Conservation (phyloP, 768 basidiomycete species). For the Mrakia hoshinonis region DNA sequence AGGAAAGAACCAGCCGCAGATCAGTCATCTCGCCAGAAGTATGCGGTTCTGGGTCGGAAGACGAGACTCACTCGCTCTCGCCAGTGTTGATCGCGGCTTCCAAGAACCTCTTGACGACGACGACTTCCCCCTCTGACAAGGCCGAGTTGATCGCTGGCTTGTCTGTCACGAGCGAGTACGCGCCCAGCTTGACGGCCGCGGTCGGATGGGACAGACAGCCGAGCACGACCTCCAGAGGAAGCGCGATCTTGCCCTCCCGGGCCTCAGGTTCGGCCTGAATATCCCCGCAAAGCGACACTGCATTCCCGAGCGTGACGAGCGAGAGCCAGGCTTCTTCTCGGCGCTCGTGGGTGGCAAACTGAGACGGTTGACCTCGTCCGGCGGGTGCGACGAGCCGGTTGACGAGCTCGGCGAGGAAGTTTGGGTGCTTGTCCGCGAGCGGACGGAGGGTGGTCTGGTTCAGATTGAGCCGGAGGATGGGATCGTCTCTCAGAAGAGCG, state of each 20-base stretch:
- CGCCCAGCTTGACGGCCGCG: slow-evolving; percentile 19
- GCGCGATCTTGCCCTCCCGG: background rate
- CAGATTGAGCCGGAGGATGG: slow-evolving; percentile 5
- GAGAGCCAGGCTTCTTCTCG: slow-evolving; percentile 18
- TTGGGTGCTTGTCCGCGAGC: slow-evolving; percentile 2
- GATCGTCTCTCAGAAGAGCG: background rate
- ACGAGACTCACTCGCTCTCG: slow-evolving; percentile 21
- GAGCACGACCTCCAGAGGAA: background rate
- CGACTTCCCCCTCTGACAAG: slow-evolving; percentile 3
- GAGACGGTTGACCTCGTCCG: background rate
- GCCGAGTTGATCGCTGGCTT: slow-evolving; percentile 9
- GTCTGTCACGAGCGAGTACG: slow-evolving; percentile 21
- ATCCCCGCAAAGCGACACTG: slow-evolving; percentile 1
- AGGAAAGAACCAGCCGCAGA: background rate
- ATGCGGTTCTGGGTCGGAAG: background rate
- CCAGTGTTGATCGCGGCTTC: slow-evolving; percentile 12
- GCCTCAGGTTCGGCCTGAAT: background rate
- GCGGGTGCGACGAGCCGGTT: background rate
- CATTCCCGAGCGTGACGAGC: slow-evolving; percentile 4
- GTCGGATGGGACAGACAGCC: slow-evolving; percentile 13
- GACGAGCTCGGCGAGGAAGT: background rate
- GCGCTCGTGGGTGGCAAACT: background rate
- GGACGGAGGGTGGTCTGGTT: background rate
- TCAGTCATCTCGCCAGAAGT: background rate
- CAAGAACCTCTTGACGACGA: slow-evolving; percentile 14